Conservation (phyloP, 495 filamentous ascomycete genomes). For the Hyaloscypha bicolor region DNA sequence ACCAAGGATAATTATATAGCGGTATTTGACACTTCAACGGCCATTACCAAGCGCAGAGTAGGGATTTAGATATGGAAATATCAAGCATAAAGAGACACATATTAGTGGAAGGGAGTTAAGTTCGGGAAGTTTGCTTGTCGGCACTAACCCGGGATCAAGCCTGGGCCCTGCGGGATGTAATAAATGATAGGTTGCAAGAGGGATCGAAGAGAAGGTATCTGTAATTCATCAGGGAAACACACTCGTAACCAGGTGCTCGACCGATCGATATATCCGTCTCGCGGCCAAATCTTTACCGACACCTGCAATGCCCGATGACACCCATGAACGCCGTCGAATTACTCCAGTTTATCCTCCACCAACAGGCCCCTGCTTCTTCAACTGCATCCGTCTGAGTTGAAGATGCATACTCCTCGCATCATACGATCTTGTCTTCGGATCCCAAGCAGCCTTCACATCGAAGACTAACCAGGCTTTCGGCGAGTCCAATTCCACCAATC, state of each 20-base stretch:
- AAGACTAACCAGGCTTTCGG: constrained; percentile 56
- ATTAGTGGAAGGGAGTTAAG: too few relatives aligned
- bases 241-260: neutral
- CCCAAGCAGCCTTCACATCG: constrained; percentile 62
- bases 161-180: too few relatives aligned
- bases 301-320: constrained; percentile 15
- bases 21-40: too few relatives aligned
- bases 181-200: too few relatives aligned
- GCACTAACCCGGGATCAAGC: too few relatives aligned
- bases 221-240: neutral
- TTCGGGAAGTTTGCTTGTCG: too few relatives aligned
- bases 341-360: neutral
- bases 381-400: constrained; percentile 18
- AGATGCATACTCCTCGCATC: constrained; percentile 26
- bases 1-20: too few relatives aligned
- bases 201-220: neutral
- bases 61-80: too few relatives aligned
- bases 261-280: constrained; percentile 10
- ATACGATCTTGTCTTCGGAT: constrained; percentile 46
- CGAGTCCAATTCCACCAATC: constrained; percentile 66
- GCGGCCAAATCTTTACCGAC: constrained; percentile 7
- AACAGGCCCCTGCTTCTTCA: constrained; percentile 30
- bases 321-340: neutral
- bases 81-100: too few relatives aligned
- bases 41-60: too few relatives aligned